Evolutionary conservation across 108 stramenopile genomes (phyloP), one percentile per base, ranked within the genome.

Genomic region (Skeletonema marinoi): DNA sequence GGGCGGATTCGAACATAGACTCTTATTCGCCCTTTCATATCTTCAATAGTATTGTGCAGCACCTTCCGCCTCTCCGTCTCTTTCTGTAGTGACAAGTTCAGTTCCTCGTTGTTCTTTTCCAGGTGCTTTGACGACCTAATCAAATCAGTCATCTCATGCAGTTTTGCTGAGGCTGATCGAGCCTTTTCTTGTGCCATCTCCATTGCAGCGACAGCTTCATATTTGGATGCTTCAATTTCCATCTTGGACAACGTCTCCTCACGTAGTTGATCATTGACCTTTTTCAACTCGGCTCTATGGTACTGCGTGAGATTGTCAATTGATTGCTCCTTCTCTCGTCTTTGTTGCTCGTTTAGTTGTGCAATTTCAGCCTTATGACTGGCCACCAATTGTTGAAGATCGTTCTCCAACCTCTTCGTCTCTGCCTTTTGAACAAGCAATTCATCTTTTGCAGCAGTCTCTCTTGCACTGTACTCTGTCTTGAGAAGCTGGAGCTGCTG

Each of bases 1-100:
- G 91, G 91, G n/a, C 88, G 36, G 4, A 92, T 62, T n/a, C 91
- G 67, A 25, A 88, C 85, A 73, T 88, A 89, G 17, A 92, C 91
- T 9, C 91, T 60, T 44, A 92, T 92, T 50, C 78, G 73, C 7
- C 89, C 91, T 64, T 90, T 92, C 66, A 89, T 74, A 66, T 92
- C 89, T 60, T 92, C 87, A 31, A 92, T 38, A 68, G 71, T 82
- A 66, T 92, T 92, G 68, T 89, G 91, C 14, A 92, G 61, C 31
- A 71, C 44, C 71, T 90, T 92, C 63, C 89, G 70, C 48, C 80
- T 85, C 73, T 87, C 82, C 16, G 75, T 84, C 63, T 89, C 85
- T 7, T 74, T 69, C 29, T 68, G 68, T 21, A 88, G 65, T 1
- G 79, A 73, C n/a, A 77, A 63, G 36, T 92, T 86, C 12, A 89